Base-by-base conservation (phyloP, 306 rosid species). In the Hippophae rhamnoides region DNA sequence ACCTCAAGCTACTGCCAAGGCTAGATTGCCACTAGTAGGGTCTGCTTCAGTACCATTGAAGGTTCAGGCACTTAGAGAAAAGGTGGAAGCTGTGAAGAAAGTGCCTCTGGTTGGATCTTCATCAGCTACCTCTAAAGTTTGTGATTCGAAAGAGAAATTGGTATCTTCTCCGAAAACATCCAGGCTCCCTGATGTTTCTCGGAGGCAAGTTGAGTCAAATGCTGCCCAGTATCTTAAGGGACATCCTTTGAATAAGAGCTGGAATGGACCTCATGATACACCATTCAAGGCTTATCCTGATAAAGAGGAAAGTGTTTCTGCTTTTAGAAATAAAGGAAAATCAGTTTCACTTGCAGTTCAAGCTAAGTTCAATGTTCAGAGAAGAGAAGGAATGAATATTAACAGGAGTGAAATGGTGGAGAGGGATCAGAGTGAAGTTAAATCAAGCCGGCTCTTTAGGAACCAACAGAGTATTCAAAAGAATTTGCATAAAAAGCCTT, bases 51-150 rank as follows among this genome's bases (percentile, higher is more conserved):
- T 88, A 67, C 89, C 97, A 40, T 62, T 84, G 72, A 82, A 84
- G 72, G 88, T 88, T 72, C 71, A 80, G 65, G 89, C 78, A 75
- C 71, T 93, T 79, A 86, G 80, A 77, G 95, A 85, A 66, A 84
- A 69, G 66, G 45, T 80, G 75, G 99, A 88, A 77, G 78, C 80
- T 73, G 86, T 75, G 7, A 79, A 70, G 7, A 77, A 62, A 78
- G 84, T 80, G 70, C 69, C 95, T 43, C 25, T 69, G 23, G 47
- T 70, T 26, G 78, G 69, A 70, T 63, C 60, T 64, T 65, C 68
- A 31, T 31, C 38, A 31, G 38, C 3, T 31, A 31, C 38, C 38
- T 31, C 38, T 31, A 31, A 31, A 31, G 38, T 31, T 31, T 31
- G 38, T 31, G 38, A 31, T 31, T 31, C 5, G 38, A 31, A 31